A percentile compares a stretch with the other conserved stretches of the same genome.
These are phyloP conservation scores for Aspergillus kassunensis DNA, from an alignment of 495 filamentous ascomycete species.

Conservation along the genomic window DNA sequence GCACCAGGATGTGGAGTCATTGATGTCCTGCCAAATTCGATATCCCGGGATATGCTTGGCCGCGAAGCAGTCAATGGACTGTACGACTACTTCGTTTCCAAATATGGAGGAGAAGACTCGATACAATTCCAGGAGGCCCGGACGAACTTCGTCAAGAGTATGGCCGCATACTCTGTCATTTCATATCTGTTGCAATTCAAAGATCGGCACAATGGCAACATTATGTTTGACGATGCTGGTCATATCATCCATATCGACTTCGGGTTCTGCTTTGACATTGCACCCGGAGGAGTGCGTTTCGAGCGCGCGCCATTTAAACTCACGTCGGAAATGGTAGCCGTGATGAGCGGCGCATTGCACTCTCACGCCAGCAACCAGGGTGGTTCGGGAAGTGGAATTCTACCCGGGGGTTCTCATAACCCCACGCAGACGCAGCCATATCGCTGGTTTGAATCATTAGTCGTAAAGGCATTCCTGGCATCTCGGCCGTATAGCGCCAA, in stretches of 20 bases:
- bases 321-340: slow-evolving; percentile 93
- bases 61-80: slow-evolving; percentile 96
- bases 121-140: slow-evolving; percentile 92
- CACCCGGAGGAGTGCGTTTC: slow-evolving; percentile 91
- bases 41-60: slow-evolving; percentile 97
- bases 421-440: slow-evolving; percentile 77
- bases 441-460: slow-evolving; percentile 93
- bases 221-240: slow-evolving; percentile 96
- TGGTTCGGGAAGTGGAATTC: slow-evolving; percentile 21
- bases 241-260: slow-evolving; percentile 99
- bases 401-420: slow-evolving; percentile 36
- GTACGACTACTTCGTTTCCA: slow-evolving; percentile 96
- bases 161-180: slow-evolving; percentile 99
- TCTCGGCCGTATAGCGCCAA: slow-evolving; percentile 82
- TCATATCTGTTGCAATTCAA: slow-evolving; percentile 98
- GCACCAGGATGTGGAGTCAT: slow-evolving; percentile 98
- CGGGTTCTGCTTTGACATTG: slow-evolving; percentile 99
- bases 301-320: slow-evolving; percentile 98
- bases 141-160: slow-evolving; percentile 97
- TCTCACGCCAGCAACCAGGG: slow-evolving; percentile 34
- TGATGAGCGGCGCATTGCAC: slow-evolving; percentile 78
- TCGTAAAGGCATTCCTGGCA: slow-evolving; percentile 92
- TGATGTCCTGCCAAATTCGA: slow-evolving; percentile 94
- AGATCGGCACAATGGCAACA: slow-evolving; percentile 98
- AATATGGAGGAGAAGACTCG: slow-evolving; percentile 93